phyloP scores from a whole-genome alignment of 2,329 filamentous ascomycete genomes.

The Alternaria postmessia region DNA sequence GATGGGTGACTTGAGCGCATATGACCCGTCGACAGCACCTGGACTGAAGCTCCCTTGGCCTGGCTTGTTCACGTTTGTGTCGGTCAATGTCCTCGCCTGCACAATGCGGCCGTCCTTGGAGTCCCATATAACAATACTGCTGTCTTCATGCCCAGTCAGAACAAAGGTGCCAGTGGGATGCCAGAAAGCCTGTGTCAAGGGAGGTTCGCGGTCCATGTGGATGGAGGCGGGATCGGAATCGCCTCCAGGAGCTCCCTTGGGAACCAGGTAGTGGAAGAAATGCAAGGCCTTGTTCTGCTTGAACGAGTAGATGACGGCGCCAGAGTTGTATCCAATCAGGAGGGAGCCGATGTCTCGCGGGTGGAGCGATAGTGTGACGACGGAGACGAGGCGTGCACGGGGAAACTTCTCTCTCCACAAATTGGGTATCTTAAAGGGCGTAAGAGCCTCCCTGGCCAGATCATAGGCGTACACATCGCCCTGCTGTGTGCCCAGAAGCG shows the following conservation, averaged over 20 bases:
- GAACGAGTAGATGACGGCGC: constrained; percentile 90
- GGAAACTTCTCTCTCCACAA: constrained; percentile 81
- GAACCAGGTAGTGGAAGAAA: constrained; percentile 84
- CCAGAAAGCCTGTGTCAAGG: constrained; percentile 85
- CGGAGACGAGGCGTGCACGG: constrained; percentile 67
- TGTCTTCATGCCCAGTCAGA: constrained; percentile 86
- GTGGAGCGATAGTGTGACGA: constrained; percentile 84
- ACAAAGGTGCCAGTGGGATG: constrained; percentile 94
- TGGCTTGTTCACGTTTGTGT: constrained; percentile 76
- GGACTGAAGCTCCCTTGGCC: constrained; percentile 55
- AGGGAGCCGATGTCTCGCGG: constrained; percentile 92
- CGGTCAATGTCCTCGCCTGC: constrained; percentile 80
- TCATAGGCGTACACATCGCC: constrained; percentile 94
- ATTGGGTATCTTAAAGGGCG: constrained; percentile 84
- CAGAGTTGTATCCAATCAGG: constrained; percentile 87
- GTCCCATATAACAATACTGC: constrained; percentile 94
- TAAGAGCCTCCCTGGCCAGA: constrained; percentile 79
- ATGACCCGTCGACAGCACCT: constrained; percentile 57
- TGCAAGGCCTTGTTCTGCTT: constrained; percentile 83
- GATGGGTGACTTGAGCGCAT: constrained; percentile 75
- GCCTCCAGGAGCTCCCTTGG: constrained; percentile 82
- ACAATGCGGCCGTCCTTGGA: constrained; percentile 84
- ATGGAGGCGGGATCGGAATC: constrained; percentile 70
- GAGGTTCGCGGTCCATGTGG: constrained; percentile 72
- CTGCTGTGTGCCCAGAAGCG: constrained; percentile 80